A percentile compares a stretch with the other conserved stretches of the same genome.
Evolutionary conservation across 1,139 yeast species (phyloP).

Genomic region (Ashbya aceris): DNA sequence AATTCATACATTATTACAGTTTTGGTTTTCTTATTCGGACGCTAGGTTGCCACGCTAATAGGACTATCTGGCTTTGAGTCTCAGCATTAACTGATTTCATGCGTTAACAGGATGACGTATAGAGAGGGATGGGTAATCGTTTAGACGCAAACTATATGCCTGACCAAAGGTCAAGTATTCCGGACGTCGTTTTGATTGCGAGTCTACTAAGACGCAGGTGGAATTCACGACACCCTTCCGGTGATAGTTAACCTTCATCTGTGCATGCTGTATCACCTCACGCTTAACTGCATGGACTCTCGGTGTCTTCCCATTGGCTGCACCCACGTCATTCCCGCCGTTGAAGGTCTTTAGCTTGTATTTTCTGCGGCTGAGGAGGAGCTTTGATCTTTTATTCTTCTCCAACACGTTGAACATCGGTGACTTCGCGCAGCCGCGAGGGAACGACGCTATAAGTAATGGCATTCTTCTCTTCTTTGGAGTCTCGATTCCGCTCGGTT

Average conservation of each 20-base stretch:
- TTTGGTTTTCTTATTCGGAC: too few relatives aligned
- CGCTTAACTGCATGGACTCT: conserved; percentile 16
- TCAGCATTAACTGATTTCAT: not conserved
- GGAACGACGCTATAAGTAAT: conserved; percentile 24
- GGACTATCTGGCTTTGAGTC: too few relatives aligned
- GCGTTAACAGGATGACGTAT: conserved; percentile 3
- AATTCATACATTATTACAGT: too few relatives aligned
- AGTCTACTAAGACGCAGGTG: conserved; percentile 8
- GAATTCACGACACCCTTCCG: conserved; percentile 23
- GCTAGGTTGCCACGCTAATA: too few relatives aligned
- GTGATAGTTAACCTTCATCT: conserved; percentile 25
- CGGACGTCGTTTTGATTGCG: conserved; percentile 5
- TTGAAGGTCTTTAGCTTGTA: conserved; percentile 20
- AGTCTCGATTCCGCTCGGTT: conserved; percentile 16
- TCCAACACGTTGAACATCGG: conserved; percentile 22
- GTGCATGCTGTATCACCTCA: conserved; percentile 21
- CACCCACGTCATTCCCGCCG: conserved; percentile 6
- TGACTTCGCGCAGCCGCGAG: conserved; percentile 21
- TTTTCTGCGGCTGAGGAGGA: conserved; percentile 21
- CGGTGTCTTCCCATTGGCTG: not conserved
- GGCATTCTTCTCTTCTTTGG: conserved; percentile 19
- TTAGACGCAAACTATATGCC: conserved; percentile 12
- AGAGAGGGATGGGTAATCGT: conserved; percentile 15
- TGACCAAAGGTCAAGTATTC: conserved; percentile 8
- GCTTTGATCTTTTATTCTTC: conserved; percentile 17